Conservation (phyloP, 345 rosid genomes). For the Brassica nigra region DNA sequence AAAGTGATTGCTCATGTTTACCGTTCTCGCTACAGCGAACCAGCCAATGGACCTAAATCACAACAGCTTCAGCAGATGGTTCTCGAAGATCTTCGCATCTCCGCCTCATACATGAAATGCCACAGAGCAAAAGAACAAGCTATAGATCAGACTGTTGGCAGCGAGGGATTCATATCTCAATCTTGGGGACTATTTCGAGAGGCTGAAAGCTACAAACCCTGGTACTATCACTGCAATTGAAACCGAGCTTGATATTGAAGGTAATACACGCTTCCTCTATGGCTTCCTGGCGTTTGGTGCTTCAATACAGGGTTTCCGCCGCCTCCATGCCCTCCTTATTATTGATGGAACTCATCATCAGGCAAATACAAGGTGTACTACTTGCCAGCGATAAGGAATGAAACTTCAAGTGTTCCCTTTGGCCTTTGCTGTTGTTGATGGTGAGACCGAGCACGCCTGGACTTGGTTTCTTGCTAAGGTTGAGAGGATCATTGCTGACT, state of each 20-base stretch:
- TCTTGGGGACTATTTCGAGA: not conserved
- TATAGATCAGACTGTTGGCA: not conserved
- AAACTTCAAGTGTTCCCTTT: not conserved
- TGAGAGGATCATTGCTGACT: too few species aligned
- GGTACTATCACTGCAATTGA: not conserved
- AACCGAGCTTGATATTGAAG: not conserved
- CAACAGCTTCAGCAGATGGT: not conserved
- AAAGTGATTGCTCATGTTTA: not conserved
- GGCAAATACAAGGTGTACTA: not conserved
- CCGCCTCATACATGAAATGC: not conserved
- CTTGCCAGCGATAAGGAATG: not conserved
- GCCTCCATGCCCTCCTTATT: not conserved
- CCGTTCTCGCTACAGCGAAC: not conserved
- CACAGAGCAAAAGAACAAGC: not conserved
- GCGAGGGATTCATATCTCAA: not conserved
- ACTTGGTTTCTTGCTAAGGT: too few species aligned
- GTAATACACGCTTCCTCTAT: not conserved
- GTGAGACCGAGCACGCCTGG: too few species aligned
- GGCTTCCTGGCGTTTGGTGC: not conserved
- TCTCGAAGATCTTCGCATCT: not conserved
- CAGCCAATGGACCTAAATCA: not conserved
- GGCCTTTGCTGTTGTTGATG: too few species aligned
- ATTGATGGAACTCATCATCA: not conserved
- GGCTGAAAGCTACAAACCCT: not conserved
- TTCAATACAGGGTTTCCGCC: not conserved